Conservation (phyloP, 164 flowering plant species). For the Paratinospora sagittata region DNA sequence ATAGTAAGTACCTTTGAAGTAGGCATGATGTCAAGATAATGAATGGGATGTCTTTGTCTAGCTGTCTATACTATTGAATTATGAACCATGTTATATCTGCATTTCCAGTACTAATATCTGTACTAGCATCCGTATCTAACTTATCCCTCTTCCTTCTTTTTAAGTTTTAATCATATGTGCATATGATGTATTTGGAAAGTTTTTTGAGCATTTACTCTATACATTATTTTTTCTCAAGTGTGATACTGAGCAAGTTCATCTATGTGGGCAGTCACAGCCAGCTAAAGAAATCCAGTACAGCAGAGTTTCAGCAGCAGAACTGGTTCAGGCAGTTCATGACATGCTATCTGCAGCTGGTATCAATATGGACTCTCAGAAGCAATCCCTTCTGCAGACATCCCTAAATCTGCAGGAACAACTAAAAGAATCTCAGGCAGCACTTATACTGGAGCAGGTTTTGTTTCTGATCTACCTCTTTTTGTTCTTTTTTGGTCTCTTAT, state of each 20-base stretch:
- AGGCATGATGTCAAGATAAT: no score
- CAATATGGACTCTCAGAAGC: slow-evolving; percentile 75
- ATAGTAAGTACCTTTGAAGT: no score
- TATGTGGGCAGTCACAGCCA: slow-evolving; percentile 25
- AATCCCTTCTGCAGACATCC: slow-evolving; percentile 61
- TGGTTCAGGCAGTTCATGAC: slow-evolving; percentile 90
- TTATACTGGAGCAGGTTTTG: slow-evolving; percentile 96
- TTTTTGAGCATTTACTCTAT: neutral
- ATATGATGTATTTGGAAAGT: no score
- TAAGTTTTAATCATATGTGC: neutral
- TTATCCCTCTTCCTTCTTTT: neutral
- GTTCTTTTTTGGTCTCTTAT: slow-evolving; percentile 1
- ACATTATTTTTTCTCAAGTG: neutral
- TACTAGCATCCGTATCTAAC: neutral
- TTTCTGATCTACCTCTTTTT: slow-evolving; percentile 14
- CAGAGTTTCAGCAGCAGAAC: slow-evolving; percentile 70
- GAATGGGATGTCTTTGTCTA: neutral
- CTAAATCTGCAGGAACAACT: slow-evolving; percentile 72
- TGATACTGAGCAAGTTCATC: slow-evolving; percentile 1
- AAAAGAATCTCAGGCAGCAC: slow-evolving; percentile 75
- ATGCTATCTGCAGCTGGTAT: slow-evolving; percentile 94
- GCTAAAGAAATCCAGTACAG: slow-evolving; percentile 61
- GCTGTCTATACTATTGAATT: neutral
- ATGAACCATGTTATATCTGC: neutral
- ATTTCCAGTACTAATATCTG: neutral